A percentile compares a stretch with the other conserved stretches of the same genome.
phyloP scores from a whole-genome alignment of 352 stramenopile species.

The Pythium brachiatum region DNA sequence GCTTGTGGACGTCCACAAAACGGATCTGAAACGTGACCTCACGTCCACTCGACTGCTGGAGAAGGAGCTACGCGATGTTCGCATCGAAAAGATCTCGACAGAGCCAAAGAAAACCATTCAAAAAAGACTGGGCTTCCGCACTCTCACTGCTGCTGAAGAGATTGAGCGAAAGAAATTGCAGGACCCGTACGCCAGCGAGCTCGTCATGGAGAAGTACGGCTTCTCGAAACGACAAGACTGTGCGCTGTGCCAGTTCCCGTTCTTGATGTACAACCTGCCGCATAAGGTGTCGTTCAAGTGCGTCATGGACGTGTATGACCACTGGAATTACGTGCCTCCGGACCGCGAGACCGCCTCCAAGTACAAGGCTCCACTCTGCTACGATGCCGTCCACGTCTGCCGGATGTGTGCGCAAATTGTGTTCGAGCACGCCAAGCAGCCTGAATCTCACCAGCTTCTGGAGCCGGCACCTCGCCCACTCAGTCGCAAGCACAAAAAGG shows the following conservation, averaged over 20 bases:
- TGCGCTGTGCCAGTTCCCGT: conserved; percentile 55
- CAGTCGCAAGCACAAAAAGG: conserved; percentile 19
- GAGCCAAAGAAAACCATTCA: conserved; percentile 21
- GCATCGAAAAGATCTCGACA: conserved; percentile 35
- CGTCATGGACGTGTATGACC: conserved; percentile 69
- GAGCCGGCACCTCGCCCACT: conserved; percentile 12
- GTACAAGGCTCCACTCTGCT: conserved; percentile 63
- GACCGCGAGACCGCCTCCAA: conserved; percentile 43
- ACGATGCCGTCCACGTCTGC: conserved; percentile 68
- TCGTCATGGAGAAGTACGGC: conserved; percentile 57
- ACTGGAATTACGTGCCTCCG: conserved; percentile 52
- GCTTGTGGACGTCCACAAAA: conserved; percentile 36
- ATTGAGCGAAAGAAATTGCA: conserved; percentile 22
- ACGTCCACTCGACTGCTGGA: conserved; percentile 40
- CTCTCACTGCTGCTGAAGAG: conserved; percentile 21
- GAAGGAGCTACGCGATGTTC: conserved; percentile 49
- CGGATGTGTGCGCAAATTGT: conserved; percentile 76
- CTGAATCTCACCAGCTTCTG: conserved; percentile 3
- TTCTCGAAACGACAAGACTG: conserved; percentile 61
- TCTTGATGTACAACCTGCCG: conserved; percentile 56
- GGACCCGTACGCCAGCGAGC: conserved; percentile 49
- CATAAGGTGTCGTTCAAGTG: conserved; percentile 75
- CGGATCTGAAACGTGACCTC: conserved; percentile 48
- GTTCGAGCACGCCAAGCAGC: conserved; percentile 42
- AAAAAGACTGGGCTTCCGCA: conserved; percentile 27